Base-by-base conservation (phyloP, 2,329 filamentous ascomycete genomes). In the Talaromyces sp. region DNA sequence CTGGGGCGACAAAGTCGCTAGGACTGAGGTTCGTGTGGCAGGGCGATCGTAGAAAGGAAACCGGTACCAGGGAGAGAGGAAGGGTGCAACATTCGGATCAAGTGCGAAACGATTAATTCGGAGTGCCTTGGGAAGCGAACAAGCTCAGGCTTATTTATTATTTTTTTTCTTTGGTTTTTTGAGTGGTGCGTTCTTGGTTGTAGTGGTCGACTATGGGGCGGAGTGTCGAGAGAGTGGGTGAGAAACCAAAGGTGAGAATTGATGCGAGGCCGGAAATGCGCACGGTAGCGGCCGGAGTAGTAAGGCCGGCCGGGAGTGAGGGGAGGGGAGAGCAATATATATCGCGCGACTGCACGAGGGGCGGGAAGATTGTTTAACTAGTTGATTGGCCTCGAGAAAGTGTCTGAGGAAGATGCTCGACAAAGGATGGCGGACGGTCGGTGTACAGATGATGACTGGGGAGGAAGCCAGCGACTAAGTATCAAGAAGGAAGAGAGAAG, bases 1-100 rank as follows among this genome's bases (percentile, higher is more conserved):
- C 61, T 62, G 67, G 65, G 56, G 60, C 55, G 59, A 61, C 27
- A 39, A 33, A 60, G 57, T 58, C 61, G 59, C 61, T 33, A 30
- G 27, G 57, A 62, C 36, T 58, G 33, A 36, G 52, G 60, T 49
- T 32, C 53, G 56, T 39, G 13, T 30, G 39, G 49, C 58, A 59
- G 32, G 63, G 28, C 36, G 60, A 53, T 56, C 32, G 63, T 64
- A 55, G 64, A 60, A 61, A 57, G 59, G n/a, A 60, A 32, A 27
- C 15, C 22, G n/a, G 22, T 25, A 61, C 51, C 59, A 61, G 33
- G 55, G 59, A 66, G 36, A 56, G 61, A 64, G 15, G 44, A 68
- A n/a, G 39, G 32, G 17, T 62, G 59, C 39, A 58, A 63, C 63
- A 63, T 63, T 47, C 63, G 59, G 61, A 63, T 51, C 53, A 49